Base-by-base conservation (phyloP, 495 filamentous ascomycete genomes). In the Lasiosphaeriaceae sp. region DNA sequence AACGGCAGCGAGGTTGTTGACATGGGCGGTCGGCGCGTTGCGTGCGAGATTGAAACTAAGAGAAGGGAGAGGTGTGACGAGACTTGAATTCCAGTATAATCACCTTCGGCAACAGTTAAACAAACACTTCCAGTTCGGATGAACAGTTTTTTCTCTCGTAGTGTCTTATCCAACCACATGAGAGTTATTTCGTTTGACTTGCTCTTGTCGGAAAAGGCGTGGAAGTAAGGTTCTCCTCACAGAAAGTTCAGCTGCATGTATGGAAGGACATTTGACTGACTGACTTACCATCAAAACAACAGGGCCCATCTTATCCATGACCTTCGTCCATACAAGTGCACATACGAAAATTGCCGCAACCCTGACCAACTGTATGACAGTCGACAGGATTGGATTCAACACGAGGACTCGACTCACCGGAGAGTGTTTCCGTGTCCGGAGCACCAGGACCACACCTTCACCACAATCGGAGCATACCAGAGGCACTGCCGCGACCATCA, bases 291-390 rank as follows among this genome's bases (percentile, higher is more conserved):
- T 3, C 12, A 14, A 41, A 16, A 17, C 11, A 7, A 14, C n/a
- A 41, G 65, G 43, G 31, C 53, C 12, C 66, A 69, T 37, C 29
- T 69, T 7, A 60, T 61, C 26, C 58, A 61, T 35, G 66, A 68
- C 53, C 49, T 70, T 17, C 50, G 58, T 17, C 67, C 66, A 4
- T 70, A 67, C 50, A 21, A 60, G 12, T 70, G 67, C 50, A 70
- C 66, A n/a, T 67, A 59, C 29, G 56, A 56, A 21, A 9, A 63
- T 23, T 70, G 66, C 31, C 5, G 34, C 22, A 52, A 56, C 19
- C 47, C 60, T 16, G 56, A 56, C 19, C 50, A 59, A n/a, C 51
- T 66, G 11, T 70, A 67, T 37, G 64, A 69, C 45, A 62, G 60
- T 35, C 54, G 56, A 23, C 53, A 67, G 41, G 57, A 65, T 12